Evolutionary conservation across 306 rosid species (phyloP), one percentile per base, ranked within the genome.

Genomic region (Rosa persica): DNA sequence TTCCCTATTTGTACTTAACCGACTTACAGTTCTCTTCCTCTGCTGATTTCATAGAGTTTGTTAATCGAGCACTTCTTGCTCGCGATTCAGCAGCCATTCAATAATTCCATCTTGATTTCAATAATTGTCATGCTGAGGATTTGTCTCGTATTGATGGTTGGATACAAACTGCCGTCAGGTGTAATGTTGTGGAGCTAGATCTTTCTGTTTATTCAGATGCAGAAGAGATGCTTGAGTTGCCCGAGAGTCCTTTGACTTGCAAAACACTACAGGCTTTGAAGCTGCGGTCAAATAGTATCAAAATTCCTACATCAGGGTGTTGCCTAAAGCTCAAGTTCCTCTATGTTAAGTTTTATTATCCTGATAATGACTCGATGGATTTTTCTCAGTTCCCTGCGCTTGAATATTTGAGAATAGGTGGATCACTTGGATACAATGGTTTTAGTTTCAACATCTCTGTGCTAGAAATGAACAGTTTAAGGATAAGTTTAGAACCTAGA

Each of bases 181-280:
- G 67, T 61, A 61, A 61, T 25, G 67, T 61, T 61, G 67, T 61
- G 38, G 67, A 61, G 0, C 39, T 61, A 8, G 67, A 61, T 61
- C 67, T 61, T 12, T 61, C 67, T 23, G 17, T 27, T 1, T 17
- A 22, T 25, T 4, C 39, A 61, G 19, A 27, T 4, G 67, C 36
- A 12, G 39, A 61, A 61, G 67, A 61, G 64, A n/a, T 57, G 64
- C 30, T 61, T 61, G 19, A 61, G 67, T 61, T 27, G 25, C 67
- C 67, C 4, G 2, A 0, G 1, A 61, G 67, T 30, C 40, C 12
- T 27, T 27, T 62, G 19, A 12, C 20, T 13, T 62, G 40, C 40
- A 62, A 62, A 62, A 25, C 67, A 27, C 40, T 62, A 30, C 3
- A 4, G 12, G 19, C 27, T 27, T 62, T 5, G 67, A 62, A 5